Evolutionary conservation across 345 rosid species (phyloP).

Genomic region (Tarenaya hassleriana): DNA sequence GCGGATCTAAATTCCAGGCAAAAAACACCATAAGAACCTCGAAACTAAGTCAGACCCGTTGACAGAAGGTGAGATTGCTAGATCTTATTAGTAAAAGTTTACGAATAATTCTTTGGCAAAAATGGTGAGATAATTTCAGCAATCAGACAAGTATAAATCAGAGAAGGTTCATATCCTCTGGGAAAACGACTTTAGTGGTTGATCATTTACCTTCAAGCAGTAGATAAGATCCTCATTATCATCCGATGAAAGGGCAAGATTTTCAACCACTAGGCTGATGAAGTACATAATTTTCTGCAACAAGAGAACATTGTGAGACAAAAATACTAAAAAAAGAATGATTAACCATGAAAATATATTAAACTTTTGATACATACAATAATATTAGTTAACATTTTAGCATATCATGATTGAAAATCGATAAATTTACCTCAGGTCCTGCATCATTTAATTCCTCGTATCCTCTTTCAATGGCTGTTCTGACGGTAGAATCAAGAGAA

Average conservation of each 20-base stretch:
- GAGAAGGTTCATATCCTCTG: constrained; percentile 5
- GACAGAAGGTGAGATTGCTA: constrained; percentile 9
- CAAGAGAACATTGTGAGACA: constrained; percentile 19
- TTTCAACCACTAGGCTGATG: constrained; percentile 77
- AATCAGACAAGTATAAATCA: not conserved
- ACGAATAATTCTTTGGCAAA: constrained; percentile 11
- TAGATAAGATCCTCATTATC: constrained; percentile 88
- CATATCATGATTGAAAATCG: constrained; percentile 10
- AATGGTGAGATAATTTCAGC: not conserved
- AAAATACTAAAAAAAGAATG: not conserved
- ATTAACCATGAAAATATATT: not conserved
- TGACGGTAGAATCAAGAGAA: constrained; percentile 90
- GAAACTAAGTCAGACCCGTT: not conserved
- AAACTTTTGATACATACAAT: constrained; percentile 6
- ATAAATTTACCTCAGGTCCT: constrained; percentile 66
- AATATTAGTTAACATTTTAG: constrained; percentile 5
- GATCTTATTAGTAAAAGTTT: constrained; percentile 7
- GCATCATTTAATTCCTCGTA: constrained; percentile 72
- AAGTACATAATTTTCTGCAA: constrained; percentile 83
- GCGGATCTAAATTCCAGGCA: not conserved
- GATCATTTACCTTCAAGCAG: constrained; percentile 72
- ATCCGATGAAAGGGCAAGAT: constrained; percentile 85
- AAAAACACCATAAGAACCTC: constrained; percentile 6
- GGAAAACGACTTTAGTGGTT: constrained; percentile 6
- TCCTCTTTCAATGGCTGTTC: constrained; percentile 95